Percentiles rank a stretch among this genome's conserved stretches.
Evolutionary conservation across 331 rosid species (phyloP).

Genomic region (Saraca asoca): DNA sequence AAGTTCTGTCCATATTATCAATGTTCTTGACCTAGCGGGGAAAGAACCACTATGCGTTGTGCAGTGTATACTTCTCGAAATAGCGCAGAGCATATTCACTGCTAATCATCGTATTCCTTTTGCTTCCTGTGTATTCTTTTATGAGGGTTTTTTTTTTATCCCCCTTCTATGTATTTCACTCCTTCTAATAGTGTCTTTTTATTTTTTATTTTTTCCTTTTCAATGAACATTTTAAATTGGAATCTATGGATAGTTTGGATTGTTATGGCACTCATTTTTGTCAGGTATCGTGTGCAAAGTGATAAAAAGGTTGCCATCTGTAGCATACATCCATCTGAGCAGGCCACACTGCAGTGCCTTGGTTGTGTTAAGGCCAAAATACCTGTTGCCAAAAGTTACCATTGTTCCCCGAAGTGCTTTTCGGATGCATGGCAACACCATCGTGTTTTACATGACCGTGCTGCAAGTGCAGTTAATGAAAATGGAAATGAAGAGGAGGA

Average conservation of each 20-base stretch:
- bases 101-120: too few species aligned
- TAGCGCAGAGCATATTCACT: too few species aligned
- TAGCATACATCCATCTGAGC: conserved; percentile 95
- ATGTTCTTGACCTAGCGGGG: too few species aligned
- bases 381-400: conserved; percentile 88
- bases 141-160: too few species aligned
- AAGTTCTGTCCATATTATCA: not conserved
- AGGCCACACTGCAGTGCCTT: conserved; percentile 93
- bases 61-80: too few species aligned
- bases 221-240: not conserved
- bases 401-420: conserved; percentile 94
- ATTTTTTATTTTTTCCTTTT: not conserved
- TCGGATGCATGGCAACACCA: conserved; percentile 99
- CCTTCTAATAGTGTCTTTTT: not conserved
- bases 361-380: conserved; percentile 93
- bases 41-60: too few species aligned
- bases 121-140: too few species aligned
- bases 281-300: conserved; percentile 94
- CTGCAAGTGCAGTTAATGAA: conserved; percentile 92
- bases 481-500: conserved; percentile 97
- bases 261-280: conserved; percentile 29
- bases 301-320: conserved; percentile 89
- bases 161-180: too few species aligned
- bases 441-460: conserved; percentile 97
- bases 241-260: conserved; percentile 15